phyloP scores from a whole-genome alignment of 805 yeast genomes.

The Yarrowia porcina region DNA sequence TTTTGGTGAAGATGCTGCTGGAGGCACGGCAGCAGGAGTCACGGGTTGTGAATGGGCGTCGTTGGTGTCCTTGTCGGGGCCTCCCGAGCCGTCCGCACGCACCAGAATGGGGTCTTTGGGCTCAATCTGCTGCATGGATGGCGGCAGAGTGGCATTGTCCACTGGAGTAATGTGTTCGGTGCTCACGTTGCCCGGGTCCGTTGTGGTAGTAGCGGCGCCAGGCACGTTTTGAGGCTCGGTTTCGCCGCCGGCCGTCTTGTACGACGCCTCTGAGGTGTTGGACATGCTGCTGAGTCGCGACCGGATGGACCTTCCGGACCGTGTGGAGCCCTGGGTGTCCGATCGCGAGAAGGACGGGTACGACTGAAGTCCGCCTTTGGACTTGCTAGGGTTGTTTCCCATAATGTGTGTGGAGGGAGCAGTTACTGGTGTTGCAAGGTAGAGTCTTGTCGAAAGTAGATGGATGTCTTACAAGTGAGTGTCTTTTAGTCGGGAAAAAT shows the following conservation, averaged over 20 bases:
- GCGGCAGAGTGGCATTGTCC: slow-evolving; percentile 46
- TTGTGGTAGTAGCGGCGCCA: neutral
- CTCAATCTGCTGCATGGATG: slow-evolving; percentile 64
- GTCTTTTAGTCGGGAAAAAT: neutral
- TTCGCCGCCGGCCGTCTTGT: slow-evolving; percentile 31
- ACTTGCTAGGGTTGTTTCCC: slow-evolving; percentile 42
- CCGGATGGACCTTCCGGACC: slow-evolving; percentile 37
- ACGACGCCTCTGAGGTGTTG: slow-evolving; percentile 29
- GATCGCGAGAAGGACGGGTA: slow-evolving; percentile 41
- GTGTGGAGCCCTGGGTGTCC: slow-evolving; percentile 44
- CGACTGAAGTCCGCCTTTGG: slow-evolving; percentile 36
- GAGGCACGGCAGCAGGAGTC: neutral
- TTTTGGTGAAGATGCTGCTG: slow-evolving; percentile 4
- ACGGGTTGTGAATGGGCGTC: slow-evolving; percentile 10
- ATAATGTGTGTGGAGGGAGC: slow-evolving; percentile 29
- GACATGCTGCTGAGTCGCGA: slow-evolving; percentile 34
- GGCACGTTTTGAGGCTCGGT: slow-evolving; percentile 11
- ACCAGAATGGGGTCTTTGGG: slow-evolving; percentile 74
- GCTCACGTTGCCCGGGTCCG: neutral
- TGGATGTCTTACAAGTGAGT: neutral
- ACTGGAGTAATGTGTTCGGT: neutral
- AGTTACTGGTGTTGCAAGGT: neutral
- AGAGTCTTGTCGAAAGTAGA: neutral
- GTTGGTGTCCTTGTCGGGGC: neutral
- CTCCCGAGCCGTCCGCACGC: slow-evolving; percentile 34